A percentile compares a stretch with the other conserved stretches of the same genome.
Evolutionary conservation across 306 rosid species (phyloP).

Genomic region (Medicago truncatula): DNA sequence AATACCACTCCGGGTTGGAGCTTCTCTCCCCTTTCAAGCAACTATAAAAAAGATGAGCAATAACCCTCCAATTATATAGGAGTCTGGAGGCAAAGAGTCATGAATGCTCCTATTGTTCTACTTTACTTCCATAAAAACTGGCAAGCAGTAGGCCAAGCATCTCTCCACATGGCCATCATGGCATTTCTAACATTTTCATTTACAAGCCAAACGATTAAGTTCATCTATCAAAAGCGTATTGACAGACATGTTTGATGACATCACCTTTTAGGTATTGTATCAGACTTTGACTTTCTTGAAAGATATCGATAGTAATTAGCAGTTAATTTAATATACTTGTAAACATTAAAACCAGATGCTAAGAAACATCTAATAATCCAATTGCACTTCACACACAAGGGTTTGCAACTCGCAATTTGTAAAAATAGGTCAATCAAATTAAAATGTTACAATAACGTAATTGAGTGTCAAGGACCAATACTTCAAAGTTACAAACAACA

Average conservation of each 20-base stretch:
- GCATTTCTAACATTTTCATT: not conserved
- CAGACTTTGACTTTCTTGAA: not conserved
- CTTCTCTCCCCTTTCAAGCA: too few relatives aligned
- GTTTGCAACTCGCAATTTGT: not conserved
- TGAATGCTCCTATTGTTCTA: not conserved
- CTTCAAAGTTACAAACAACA: not conserved
- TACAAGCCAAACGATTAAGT: not conserved
- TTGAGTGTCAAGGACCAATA: not conserved
- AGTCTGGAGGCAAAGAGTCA: not conserved
- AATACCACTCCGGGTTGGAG: too few relatives aligned
- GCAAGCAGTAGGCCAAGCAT: not conserved
- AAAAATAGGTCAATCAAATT: not conserved
- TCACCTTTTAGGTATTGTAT: not conserved
- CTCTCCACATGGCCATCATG: not conserved
- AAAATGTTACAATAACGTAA: not conserved
- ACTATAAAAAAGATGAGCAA: not conserved
- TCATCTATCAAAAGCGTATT: not conserved
- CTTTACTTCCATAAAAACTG: not conserved
- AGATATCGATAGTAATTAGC: not conserved
- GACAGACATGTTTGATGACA: not conserved
- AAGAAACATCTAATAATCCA: conserved; percentile 2
- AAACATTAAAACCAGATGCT: not conserved
- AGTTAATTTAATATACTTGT: not conserved
- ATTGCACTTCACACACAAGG: not conserved
- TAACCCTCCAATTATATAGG: not conserved